Conservation (phyloP, 805 yeast genomes). For the Nakazawaea populi region DNA sequence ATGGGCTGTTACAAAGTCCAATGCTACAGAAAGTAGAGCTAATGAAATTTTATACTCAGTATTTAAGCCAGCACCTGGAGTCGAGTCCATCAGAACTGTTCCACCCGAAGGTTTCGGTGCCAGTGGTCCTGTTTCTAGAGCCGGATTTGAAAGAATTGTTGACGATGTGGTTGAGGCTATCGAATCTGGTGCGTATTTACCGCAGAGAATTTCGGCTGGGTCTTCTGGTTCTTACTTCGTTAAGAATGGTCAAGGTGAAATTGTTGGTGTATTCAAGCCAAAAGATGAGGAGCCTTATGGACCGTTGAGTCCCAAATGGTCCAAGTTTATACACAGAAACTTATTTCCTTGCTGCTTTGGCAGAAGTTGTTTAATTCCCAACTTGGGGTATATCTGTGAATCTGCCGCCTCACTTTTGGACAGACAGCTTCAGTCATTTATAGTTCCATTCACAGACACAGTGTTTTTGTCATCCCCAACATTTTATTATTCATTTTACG, state of each 20-base stretch:
- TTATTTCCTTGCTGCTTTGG: slow-evolving; percentile 77
- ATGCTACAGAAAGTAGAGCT: slow-evolving; percentile 15
- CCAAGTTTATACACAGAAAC: slow-evolving; percentile 72
- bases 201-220: slow-evolving; percentile 54
- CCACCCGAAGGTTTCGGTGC: slow-evolving; percentile 23
- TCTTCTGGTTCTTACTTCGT: slow-evolving; percentile 70
- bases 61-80: slow-evolving; percentile 35
- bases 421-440: slow-evolving; percentile 46
- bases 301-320: slow-evolving; percentile 72
- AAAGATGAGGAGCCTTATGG: slow-evolving; percentile 81
- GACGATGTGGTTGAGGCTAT: slow-evolving; percentile 40
- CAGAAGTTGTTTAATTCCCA: slow-evolving; percentile 64
- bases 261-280: slow-evolving; percentile 66
- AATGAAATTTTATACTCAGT: slow-evolving; percentile 52
- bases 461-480: slow-evolving; percentile 40
- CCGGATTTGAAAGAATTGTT: slow-evolving; percentile 34
- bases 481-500: slow-evolving; percentile 51
- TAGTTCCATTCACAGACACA: slow-evolving; percentile 64
- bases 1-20: slow-evolving; percentile 19
- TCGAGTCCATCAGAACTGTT: slow-evolving; percentile 19
- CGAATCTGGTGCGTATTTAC: slow-evolving; percentile 33
- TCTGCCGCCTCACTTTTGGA: slow-evolving; percentile 68
- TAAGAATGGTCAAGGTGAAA: slow-evolving; percentile 26
- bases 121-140: slow-evolving; percentile 21
- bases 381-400: slow-evolving; percentile 66